Evolutionary conservation across 345 rosid genomes (phyloP).

Genomic region (Ricinus communis): DNA sequence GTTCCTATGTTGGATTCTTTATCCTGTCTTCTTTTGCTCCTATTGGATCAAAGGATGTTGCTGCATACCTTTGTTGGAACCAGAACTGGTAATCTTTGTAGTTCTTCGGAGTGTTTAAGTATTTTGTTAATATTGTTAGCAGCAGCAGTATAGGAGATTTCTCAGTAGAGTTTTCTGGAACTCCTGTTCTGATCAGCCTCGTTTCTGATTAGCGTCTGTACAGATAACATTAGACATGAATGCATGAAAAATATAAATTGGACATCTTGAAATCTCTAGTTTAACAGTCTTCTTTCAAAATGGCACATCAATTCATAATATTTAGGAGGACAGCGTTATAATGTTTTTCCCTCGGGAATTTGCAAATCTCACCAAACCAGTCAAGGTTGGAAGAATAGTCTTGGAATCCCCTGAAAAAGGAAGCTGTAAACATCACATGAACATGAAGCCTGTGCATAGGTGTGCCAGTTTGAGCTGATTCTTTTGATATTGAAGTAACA

Average conservation of each 20-base stretch:
- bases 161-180: neutral
- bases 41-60: neutral
- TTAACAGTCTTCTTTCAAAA: neutral
- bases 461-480: no score
- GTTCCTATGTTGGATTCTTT: neutral
- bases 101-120: no score
- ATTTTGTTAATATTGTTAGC: neutral
- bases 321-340: no score
- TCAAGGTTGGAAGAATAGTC: no score
- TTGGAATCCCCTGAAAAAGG: no score
- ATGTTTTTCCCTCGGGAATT: no score
- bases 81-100: neutral
- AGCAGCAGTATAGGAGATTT: neutral
- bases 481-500: no score
- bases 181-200: neutral
- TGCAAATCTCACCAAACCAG: no score
- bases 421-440: no score
- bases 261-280: neutral
- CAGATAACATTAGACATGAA: neutral
- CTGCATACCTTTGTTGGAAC: neutral
- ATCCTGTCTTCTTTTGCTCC: neutral
- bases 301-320: no score
- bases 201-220: neutral
- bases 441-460: no score
- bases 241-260: constrained; percentile 2